These are phyloP conservation scores for Bryoerythrophyllum caledonicum DNA, from an alignment of 225 moss, liverwort and hornwort genomes.

Conservation along the genomic window DNA sequence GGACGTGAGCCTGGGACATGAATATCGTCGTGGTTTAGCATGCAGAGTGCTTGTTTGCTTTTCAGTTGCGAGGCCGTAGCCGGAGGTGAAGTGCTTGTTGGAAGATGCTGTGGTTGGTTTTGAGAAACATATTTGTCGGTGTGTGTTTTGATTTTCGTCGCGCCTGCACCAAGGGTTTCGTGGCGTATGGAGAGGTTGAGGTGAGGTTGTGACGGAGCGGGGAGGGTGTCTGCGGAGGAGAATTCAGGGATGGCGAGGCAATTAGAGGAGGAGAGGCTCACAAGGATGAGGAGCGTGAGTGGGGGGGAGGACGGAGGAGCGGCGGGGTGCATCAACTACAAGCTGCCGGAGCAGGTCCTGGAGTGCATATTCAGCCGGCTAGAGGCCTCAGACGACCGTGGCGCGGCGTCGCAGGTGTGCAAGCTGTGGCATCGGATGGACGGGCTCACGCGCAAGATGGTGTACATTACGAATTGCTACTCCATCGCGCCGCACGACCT, in stretches of 20 bases:
- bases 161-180: neutral
- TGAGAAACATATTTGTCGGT: conserved; percentile 15
- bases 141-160: conserved; percentile 1
- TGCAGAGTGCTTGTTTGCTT: neutral
- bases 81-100: neutral
- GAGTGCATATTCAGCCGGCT: conserved; percentile 38
- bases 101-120: neutral
- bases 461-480: conserved; percentile 54
- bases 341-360: conserved; percentile 42
- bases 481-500: conserved; percentile 36
- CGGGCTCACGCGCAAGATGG: conserved; percentile 35
- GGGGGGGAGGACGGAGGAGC: neutral
- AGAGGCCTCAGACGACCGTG: conserved; percentile 23
- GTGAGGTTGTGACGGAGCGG: neutral
- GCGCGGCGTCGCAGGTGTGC: conserved; percentile 46
- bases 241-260: neutral
- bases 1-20: conserved; percentile 5
- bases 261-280: neutral
- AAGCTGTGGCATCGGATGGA: conserved; percentile 46
- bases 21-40: too few species aligned
- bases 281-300: neutral
- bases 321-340: conserved; percentile 21
- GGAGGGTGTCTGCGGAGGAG: neutral
- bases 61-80: neutral
- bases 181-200: neutral